Percentiles rank a stretch among this genome's conserved stretches.
Evolutionary conservation across 495 filamentous ascomycete species (phyloP).

Genomic region (Letharia lupina): DNA sequence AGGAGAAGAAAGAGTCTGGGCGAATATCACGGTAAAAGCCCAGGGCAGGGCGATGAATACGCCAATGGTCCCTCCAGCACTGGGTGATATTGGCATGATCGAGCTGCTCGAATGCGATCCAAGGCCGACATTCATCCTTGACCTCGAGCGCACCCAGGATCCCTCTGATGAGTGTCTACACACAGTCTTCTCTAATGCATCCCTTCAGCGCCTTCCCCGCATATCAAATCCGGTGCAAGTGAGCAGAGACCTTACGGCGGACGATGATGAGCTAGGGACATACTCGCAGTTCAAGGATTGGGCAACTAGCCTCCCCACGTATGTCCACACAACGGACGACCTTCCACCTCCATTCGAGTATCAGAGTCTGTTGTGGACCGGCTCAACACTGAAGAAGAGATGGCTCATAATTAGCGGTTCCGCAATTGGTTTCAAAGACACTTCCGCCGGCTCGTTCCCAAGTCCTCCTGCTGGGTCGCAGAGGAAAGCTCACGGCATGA

Average conservation of each 20-base stretch:
- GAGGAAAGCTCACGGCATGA: not conserved
- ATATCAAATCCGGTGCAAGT: not conserved
- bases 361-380: conserved; percentile 24
- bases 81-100: conserved; percentile 41
- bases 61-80: not conserved
- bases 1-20: not conserved
- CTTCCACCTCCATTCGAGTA: conserved; percentile 19
- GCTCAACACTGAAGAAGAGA: not conserved
- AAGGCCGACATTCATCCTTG: conserved; percentile 61
- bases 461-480: not conserved
- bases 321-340: not conserved
- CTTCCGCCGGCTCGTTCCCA: conserved; percentile 14
- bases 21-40: not conserved
- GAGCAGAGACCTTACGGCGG: not conserved
- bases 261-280: not conserved
- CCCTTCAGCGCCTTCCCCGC: not conserved
- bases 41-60: not conserved
- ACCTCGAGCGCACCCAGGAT: conserved; percentile 42
- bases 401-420: conserved; percentile 12
- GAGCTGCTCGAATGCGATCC: conserved; percentile 60
- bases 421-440: conserved; percentile 65
- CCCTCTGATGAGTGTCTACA: not conserved
- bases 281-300: not conserved
- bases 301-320: not conserved
- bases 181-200: not conserved